Base-by-base conservation (phyloP, 1,284 basidiomycete species). In the Cryptococcus sp. region DNA sequence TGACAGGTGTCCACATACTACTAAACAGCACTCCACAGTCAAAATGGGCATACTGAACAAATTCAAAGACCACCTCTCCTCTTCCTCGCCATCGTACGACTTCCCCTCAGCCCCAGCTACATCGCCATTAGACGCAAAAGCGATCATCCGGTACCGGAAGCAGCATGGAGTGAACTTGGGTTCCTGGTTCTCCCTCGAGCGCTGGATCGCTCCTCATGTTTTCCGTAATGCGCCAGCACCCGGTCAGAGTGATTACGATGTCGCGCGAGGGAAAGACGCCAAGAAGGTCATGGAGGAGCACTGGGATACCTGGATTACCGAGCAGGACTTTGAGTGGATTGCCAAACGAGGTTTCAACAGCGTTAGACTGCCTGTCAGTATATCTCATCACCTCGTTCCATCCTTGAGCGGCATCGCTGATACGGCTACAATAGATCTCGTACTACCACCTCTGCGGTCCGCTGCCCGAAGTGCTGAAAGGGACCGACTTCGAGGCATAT, bases 121-220 rank as follows among this genome's bases (percentile, higher is more conserved):
- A 0, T 63, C 61, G 1, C 63, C 65, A 5, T 63, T 77, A 8
- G 68, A 68, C 11, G 62, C 66, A 5, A 54, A 66, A 19, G 64
- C 64, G 60, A 66, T 86, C 53, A 86, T 85, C 64, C 83, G 85
- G 25, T 88, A 86, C 76, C 83, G 90, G 47, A 87, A 87, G 72
- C 91, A 92, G 72, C 82, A 86, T 45, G 90, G 90, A 20, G 85
- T 93, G 40, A 93, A 93, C 73, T 84, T 93, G 13, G 91, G 91
- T 83, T 71, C 79, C 30, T 82, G 70, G 80, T 91, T 91, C 64
- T 85, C 88, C 2, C 83, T 89, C 13, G 89, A 91, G 75, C 80
- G 83, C 52, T 90, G 89, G 88, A 89, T 91, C 41, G 72, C 83
- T 30, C 54, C 58, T 11, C 82, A 85, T 5, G 86, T 86, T 0